Evolutionary conservation across 805 yeast genomes (phyloP).

Genomic region (Candida oleophila): DNA sequence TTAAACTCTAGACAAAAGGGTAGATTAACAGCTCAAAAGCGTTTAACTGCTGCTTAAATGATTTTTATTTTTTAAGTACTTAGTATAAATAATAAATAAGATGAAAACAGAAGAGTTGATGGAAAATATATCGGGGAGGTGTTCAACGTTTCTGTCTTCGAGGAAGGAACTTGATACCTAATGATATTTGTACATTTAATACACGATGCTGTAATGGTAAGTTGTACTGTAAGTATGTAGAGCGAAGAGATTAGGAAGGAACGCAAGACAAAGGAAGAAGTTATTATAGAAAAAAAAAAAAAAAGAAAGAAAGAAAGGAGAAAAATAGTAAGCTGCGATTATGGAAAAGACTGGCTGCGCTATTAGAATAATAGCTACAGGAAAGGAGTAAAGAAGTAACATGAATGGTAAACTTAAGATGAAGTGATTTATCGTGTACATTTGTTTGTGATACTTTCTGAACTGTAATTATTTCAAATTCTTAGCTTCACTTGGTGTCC

Average conservation of each 20-base stretch:
- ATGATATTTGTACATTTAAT: slow-evolving; percentile 1
- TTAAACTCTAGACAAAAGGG: slow-evolving; percentile 90
- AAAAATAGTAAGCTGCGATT: too few species aligned
- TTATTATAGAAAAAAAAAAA: background rate
- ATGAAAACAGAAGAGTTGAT: slow-evolving; percentile 1
- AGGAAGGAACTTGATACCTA: too few species aligned
- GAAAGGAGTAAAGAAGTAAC: too few species aligned
- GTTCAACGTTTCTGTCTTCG: background rate
- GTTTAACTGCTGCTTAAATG: slow-evolving; percentile 59
- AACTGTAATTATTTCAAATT: too few species aligned
- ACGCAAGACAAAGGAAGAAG: too few species aligned
- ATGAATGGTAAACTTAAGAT: too few species aligned
- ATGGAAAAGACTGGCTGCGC: too few species aligned
- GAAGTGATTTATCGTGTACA: too few species aligned
- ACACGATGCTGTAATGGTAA: background rate
- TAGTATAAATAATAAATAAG: slow-evolving; percentile 7
- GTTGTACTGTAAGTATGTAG: background rate
- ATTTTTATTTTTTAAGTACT: slow-evolving; percentile 3
- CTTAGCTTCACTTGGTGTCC: too few species aligned
- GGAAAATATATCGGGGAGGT: background rate
- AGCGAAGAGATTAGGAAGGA: background rate
- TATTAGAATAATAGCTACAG: too few species aligned
- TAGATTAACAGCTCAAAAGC: slow-evolving; percentile 85
- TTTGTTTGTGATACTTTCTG: too few species aligned
- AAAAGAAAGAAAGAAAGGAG: background rate